Percentiles rank a stretch among this genome's conserved stretches.
phyloP scores from a whole-genome alignment of 345 rosid species.

The Euphorbia pulcherrima region DNA sequence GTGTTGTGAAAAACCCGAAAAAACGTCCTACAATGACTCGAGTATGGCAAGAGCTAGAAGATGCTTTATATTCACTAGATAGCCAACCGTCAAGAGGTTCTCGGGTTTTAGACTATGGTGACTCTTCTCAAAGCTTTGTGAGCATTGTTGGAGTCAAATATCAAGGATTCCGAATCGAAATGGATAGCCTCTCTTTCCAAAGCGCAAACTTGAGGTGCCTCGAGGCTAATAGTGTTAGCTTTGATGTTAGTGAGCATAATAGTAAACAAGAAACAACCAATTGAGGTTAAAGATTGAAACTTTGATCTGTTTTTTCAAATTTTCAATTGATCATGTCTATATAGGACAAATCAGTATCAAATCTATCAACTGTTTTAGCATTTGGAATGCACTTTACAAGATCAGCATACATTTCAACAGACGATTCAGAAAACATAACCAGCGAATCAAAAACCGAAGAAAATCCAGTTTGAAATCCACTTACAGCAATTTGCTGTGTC shows the following conservation, averaged over 20 bases:
- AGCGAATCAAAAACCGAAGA: constrained; percentile 32
- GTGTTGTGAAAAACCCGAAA: constrained; percentile 41
- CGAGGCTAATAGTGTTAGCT: constrained; percentile 29
- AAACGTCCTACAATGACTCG: constrained; percentile 53
- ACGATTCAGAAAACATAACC: constrained; percentile 34
- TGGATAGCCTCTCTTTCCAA: constrained; percentile 42
- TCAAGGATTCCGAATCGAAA: constrained; percentile 47
- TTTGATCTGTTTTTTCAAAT: background rate
- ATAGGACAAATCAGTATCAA: constrained; percentile 11
- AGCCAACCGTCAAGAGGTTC: constrained; percentile 15
- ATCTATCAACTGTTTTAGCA: constrained; percentile 11
- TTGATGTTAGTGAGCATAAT: constrained; percentile 32
- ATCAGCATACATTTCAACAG: constrained; percentile 32
- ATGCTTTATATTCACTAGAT: constrained; percentile 27
- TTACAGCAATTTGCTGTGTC: constrained; percentile 28
- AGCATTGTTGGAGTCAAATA: constrained; percentile 48
- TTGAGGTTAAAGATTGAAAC: constrained; percentile 1
- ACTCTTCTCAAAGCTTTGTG: constrained; percentile 41
- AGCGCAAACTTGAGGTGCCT: constrained; percentile 42
- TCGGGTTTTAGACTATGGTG: constrained; percentile 7
- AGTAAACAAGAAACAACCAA: constrained; percentile 9
- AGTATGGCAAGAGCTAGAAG: constrained; percentile 51
- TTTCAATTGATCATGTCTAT: constrained; percentile 2
- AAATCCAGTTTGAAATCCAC: constrained; percentile 39
- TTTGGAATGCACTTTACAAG: constrained; percentile 24